A percentile compares a stretch with the other conserved stretches of the same genome.
Evolutionary conservation across 257 asterid genomes (phyloP).

Genomic region (Mentha longifolia): DNA sequence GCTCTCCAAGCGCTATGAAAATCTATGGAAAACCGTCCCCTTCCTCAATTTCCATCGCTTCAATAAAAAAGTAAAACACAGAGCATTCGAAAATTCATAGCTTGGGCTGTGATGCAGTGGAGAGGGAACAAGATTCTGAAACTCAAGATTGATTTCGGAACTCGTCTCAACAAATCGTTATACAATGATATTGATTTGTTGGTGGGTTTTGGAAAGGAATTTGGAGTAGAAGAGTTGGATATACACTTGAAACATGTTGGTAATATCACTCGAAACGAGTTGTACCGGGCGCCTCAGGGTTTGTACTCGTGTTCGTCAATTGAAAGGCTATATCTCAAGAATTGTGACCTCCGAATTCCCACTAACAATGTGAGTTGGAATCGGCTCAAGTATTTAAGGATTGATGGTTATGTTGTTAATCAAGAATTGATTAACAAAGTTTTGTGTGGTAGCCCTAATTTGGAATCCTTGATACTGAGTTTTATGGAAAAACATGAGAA

Average conservation of each 20-base stretch:
- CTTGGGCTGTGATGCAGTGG: background rate
- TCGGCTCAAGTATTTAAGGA: background rate
- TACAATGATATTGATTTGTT: background rate
- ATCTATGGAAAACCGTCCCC: background rate
- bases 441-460: background rate
- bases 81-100: background rate
- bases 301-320: background rate
- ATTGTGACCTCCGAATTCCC: background rate
- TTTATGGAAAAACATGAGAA: background rate
- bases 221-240: background rate
- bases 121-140: conserved; percentile 1
- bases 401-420: background rate
- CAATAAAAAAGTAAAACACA: no score
- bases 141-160: background rate
- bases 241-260: background rate
- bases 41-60: background rate
- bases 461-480: background rate
- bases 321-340: background rate
- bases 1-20: no score
- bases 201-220: background rate
- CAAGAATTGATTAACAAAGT: no score
- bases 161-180: background rate
- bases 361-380: background rate
- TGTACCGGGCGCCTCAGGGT: background rate
- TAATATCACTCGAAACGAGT: no score